A percentile compares a stretch with the other conserved stretches of the same genome.
Conservation (phyloP, 1,284 basidiomycete species). For the Rhizoctonia solani region DNA sequence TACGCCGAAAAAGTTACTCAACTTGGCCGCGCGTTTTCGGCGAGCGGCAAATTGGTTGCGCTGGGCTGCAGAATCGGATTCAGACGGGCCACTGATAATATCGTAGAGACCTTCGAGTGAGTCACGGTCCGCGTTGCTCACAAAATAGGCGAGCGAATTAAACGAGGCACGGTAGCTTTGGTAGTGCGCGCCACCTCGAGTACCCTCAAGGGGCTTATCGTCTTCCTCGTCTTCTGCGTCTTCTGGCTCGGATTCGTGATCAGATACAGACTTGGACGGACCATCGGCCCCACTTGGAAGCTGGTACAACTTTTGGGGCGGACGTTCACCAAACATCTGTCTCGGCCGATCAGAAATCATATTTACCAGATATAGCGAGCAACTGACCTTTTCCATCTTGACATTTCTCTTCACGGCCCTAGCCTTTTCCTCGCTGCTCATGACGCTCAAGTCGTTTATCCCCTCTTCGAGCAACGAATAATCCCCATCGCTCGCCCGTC, state of each 20-base stretch:
- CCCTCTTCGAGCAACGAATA: slow-evolving; percentile 36
- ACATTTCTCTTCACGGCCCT: slow-evolving; percentile 70
- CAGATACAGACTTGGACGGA: slow-evolving; percentile 43
- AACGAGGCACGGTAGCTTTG: slow-evolving; percentile 75
- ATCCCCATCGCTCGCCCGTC: slow-evolving; percentile 32
- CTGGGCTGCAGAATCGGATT: slow-evolving; percentile 42
- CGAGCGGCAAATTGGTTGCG: slow-evolving; percentile 61
- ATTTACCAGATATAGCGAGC: slow-evolving; percentile 33
- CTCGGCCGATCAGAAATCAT: slow-evolving; percentile 19
- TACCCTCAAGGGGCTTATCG: too few species aligned
- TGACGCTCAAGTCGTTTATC: slow-evolving; percentile 45
- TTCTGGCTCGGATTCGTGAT: slow-evolving; percentile 32
- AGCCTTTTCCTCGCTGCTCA: slow-evolving; percentile 51
- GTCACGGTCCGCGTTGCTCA: slow-evolving; percentile 72
- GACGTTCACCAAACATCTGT: slow-evolving; percentile 77
- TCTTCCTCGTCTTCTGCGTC: slow-evolving; percentile 4
- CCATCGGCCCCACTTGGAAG: slow-evolving; percentile 56
- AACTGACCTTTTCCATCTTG: slow-evolving; percentile 79
- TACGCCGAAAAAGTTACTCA: slow-evolving; percentile 81
- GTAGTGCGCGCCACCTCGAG: slow-evolving; percentile 48
- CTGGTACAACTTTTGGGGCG: slow-evolving; percentile 73
- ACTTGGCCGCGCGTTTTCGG: slow-evolving; percentile 72
- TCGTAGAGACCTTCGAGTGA: slow-evolving; percentile 74
- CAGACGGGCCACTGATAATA: slow-evolving; percentile 55
- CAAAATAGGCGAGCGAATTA: slow-evolving; percentile 72